These are phyloP conservation scores for Echinochloa phyllopogon DNA, from an alignment of 176 grass and related monocot genomes.

Conservation along the genomic window DNA sequence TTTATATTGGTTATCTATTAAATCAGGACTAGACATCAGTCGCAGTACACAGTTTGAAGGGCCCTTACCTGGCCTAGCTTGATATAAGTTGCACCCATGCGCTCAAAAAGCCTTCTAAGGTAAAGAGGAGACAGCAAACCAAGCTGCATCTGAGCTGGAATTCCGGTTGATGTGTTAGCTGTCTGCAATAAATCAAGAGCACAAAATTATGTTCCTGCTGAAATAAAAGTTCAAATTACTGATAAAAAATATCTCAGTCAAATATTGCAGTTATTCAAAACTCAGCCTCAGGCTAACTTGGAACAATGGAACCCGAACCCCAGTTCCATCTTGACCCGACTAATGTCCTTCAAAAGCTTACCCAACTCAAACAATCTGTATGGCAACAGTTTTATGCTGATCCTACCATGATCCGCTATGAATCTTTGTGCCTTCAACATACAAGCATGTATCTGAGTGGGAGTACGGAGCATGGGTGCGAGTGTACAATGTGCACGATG, in stretches of 20 bases:
- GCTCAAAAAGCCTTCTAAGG: slow-evolving; percentile 83
- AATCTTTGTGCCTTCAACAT: slow-evolving; percentile 15
- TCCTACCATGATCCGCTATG: not conserved
- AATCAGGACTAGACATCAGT: not conserved
- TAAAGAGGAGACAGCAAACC: slow-evolving; percentile 93
- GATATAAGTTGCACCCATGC: slow-evolving; percentile 98
- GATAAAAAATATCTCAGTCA: not conserved
- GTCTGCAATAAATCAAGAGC: slow-evolving; percentile 57
- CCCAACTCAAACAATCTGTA: not conserved
- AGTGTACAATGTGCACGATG: not conserved
- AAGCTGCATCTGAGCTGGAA: slow-evolving; percentile 66
- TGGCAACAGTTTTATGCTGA: not conserved
- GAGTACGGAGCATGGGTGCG: no score
- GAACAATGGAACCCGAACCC: not conserved
- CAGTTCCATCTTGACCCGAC: not conserved
- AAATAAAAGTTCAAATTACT: not conserved
- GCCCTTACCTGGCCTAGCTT: slow-evolving; percentile 89
- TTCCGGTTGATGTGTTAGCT: slow-evolving; percentile 59
- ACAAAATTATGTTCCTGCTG: slow-evolving; percentile 8
- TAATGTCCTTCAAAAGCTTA: not conserved
- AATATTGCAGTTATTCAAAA: not conserved
- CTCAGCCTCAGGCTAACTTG: not conserved
- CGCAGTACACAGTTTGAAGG: slow-evolving; percentile 17
- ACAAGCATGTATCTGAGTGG: not conserved
- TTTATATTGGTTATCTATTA: not conserved